Conservation (phyloP, 495 filamentous ascomycete genomes). For the Penicillium arizonense region DNA sequence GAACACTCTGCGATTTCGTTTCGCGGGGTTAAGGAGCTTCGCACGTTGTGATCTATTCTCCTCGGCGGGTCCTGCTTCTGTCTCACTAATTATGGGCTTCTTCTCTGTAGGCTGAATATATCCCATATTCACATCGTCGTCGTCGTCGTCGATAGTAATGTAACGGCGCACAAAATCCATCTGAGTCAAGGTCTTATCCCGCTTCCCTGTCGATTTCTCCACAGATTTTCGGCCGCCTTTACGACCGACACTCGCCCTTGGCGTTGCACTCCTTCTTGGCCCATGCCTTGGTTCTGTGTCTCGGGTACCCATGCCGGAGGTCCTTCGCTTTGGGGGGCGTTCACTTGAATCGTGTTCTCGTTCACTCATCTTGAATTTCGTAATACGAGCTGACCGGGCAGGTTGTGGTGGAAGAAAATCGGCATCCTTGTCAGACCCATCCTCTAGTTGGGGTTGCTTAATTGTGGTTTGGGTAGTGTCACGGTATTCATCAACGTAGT, state of each 20-base stretch:
- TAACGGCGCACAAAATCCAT: conserved; percentile 47
- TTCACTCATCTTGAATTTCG: conserved; percentile 22
- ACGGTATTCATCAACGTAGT: conserved; percentile 26
- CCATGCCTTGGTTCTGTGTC: conserved; percentile 1
- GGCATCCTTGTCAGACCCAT: conserved; percentile 26
- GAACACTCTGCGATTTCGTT: conserved; percentile 11
- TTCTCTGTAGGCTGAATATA: conserved; percentile 29
- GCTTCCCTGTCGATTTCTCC: conserved; percentile 20
- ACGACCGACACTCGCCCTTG: conserved; percentile 18
- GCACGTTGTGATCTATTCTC: not conserved
- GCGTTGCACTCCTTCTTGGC: conserved; percentile 13
- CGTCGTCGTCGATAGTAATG: conserved; percentile 37
- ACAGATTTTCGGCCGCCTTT: conserved; percentile 25
- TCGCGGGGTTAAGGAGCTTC: conserved; percentile 1
- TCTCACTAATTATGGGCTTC: not conserved
- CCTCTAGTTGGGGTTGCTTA: conserved; percentile 26
- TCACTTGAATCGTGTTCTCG: conserved; percentile 3
- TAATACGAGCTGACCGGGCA: conserved; percentile 11
- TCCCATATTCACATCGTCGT: conserved; percentile 34
- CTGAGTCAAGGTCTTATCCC: conserved; percentile 46
- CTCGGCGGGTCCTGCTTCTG: not conserved
- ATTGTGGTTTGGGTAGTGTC: not conserved
- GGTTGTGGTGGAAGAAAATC: conserved; percentile 21
- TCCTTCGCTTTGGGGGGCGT: conserved; percentile 15
- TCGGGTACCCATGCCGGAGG: not conserved